Evolutionary conservation across 805 yeast species (phyloP), one percentile per base, ranked within the genome.

Genomic region (Candida adriatica): DNA sequence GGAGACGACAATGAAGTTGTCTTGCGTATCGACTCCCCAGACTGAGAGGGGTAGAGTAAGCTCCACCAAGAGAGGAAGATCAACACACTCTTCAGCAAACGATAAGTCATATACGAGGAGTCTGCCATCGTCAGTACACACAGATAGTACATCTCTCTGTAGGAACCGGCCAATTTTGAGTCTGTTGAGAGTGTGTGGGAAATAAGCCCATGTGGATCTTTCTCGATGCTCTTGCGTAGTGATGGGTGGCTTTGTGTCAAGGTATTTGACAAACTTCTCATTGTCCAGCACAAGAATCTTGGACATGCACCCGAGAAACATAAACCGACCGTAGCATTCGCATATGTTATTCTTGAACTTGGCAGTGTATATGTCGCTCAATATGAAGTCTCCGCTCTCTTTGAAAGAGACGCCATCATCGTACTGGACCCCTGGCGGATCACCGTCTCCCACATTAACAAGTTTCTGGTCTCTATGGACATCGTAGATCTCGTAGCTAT

Each of bases 21-120:
- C 46, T n/a, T 52, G 41, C 23, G 68, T 52, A 44, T 75, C 82
- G 13, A 74, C 43, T 1, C 84, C 83, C 87, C 87, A 79, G 2
- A 68, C 73, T 1, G 81, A 73, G 2, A 68, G 53, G 6, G 56
- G 56, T 28, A 34, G 21, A 10, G 27, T 31, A 6, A 68, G 42
- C 19, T 52, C 56, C 4, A 68, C 33, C 16, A 43, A 46, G 21
- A 54, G 45, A 14, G 49, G 58, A 3, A 62, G 49, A 6, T 43
- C 37, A 2, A 56, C 34, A 18, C 42, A 42, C 8, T 49, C 32
- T 7, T 49, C 54, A 0, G 49, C 45, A 5, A 49, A 51, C 2
- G 32, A n/a, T 6, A 64, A 35, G 31, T 61, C 49, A 45, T 44
- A 62, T 0, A 78, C 37, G 29, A 68, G 37, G 0, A 65, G 59